Percentiles rank a stretch among this genome's conserved stretches.
These are phyloP conservation scores for Fusarium humuli DNA, from an alignment of 2,329 filamentous ascomycete genomes.

Conservation along the genomic window DNA sequence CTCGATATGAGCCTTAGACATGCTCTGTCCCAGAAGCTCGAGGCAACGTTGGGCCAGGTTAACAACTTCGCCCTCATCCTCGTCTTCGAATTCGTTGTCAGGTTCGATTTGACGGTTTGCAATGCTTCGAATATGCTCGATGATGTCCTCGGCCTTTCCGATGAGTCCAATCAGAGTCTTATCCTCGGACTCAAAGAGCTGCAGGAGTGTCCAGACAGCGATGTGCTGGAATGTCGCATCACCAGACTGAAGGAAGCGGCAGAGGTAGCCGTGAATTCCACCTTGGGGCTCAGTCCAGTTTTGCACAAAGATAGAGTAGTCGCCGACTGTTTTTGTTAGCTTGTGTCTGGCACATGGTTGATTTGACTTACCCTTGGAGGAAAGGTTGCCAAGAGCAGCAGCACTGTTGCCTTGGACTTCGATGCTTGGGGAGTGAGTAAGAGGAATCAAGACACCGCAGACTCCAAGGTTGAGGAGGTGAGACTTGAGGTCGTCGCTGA, in stretches of 20 bases:
- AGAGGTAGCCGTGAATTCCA: constrained; percentile 95
- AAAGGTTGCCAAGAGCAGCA: constrained; percentile 93
- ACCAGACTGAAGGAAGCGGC: constrained; percentile 90
- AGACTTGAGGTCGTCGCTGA: constrained; percentile 95
- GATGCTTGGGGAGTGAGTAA: constrained; percentile 95
- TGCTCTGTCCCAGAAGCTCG: constrained; percentile 82
- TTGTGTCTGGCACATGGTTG: not conserved
- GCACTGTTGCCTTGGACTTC: constrained; percentile 99
- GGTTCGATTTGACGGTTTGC: constrained; percentile 89
- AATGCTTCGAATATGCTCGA: constrained; percentile 91
- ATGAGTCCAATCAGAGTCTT: constrained; percentile 89
- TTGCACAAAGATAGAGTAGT: constrained; percentile 95
- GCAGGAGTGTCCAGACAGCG: constrained; percentile 96
- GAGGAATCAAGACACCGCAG: constrained; percentile 93
- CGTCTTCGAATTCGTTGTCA: constrained; percentile 86
- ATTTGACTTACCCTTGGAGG: constrained; percentile 82
- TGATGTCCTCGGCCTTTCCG: constrained; percentile 88
- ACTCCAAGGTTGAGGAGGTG: constrained; percentile 92
- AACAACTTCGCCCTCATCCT: constrained; percentile 93
- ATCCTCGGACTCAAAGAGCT: constrained; percentile 95
- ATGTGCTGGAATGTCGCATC: constrained; percentile 99
- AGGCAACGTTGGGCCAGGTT: constrained; percentile 90
- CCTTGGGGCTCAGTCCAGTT: constrained; percentile 94
- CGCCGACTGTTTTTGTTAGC: constrained; percentile 74
- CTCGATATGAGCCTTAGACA: constrained; percentile 84